Evolutionary conservation across 2,329 filamentous ascomycete genomes (phyloP), one percentile per base, ranked within the genome.

Genomic region (Exophiala phaeomuriformis): DNA sequence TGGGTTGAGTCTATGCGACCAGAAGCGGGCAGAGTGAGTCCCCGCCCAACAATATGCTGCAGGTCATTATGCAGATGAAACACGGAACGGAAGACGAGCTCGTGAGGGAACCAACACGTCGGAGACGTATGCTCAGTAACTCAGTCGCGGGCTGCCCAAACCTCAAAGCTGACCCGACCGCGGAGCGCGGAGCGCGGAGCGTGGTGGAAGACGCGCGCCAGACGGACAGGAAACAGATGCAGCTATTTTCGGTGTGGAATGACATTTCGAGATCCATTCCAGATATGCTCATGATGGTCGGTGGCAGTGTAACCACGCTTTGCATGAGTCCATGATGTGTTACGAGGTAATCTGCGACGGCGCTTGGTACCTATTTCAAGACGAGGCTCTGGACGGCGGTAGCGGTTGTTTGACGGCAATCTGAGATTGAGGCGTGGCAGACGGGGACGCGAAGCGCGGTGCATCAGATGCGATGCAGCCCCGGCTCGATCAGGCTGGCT

Each of bases 281-380:
- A 39, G 37, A 43, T 30, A 41, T 37, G 35, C 42, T 35, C 51
- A 54, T 49, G 36, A 19, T 31, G 48, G 53, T 51, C 57, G 39
- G 44, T 39, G 30, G 19, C 37, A 40, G 54, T 57, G 54, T 57
- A 57, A 52, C 53, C 42, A 54, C 35, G 51, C 45, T 51, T 40
- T 19, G 43, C 46, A 45, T 37, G 40, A 55, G 29, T 55, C 49
- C 47, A 44, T 43, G 35, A 53, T 57, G 57, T 57, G 54, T 59
- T 55, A 59, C 57, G 51, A 57, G 41, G 57, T 54, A 57, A 57
- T 57, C 49, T 57, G 32, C 52, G 57, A 52, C 57, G 57, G 57
- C 57, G 57, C 57, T 59, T 59, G 57, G 36, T 53, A 33, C 41
- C 55, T 59, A 57, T 59, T 59, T 57, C 57, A 51, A 59, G 52